Base-by-base conservation (phyloP, 495 filamentous ascomycete species). In the Neurospora discreta region DNA sequence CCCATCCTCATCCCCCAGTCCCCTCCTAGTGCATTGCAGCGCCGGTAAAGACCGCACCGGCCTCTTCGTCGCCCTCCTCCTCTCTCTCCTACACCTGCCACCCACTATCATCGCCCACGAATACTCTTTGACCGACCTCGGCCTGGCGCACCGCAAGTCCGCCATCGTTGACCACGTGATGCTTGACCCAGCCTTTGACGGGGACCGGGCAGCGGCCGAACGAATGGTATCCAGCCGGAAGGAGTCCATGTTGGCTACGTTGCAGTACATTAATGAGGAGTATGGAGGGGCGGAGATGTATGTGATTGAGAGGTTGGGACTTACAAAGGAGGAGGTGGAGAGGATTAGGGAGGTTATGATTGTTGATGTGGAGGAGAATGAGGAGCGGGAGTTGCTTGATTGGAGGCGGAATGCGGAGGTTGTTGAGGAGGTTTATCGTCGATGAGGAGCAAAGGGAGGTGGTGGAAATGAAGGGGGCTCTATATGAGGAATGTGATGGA, bases 81-180 rank as follows among this genome's bases (percentile, higher is more conserved):
- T 92, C 9, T 78, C 82, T 58, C 79, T 92, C 11, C 88, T 84
- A 68, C 87, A 88, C 33, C 84, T 89, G 0, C 72, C 81, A 0
- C 85, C 90, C 74, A 83, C 87, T 18, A 71, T 81, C n/a, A 83
- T 92, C 40, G 86, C 87, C 9, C 77, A 86, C 46, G 90, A 91
- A 77, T 92, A 91, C 77, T 82, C 82, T 58, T 80, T 92, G 16
- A 90, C 89, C 0, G 84, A 87, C 15, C 39, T 89, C 8, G 89
- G 87, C 0, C 77, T 89, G 36, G 80, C 78, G 26, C 77, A 73
- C 3, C 80, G 81, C 68, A 83, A 83, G 67, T 77, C 81, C 20
- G 74, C 78, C 40, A 82, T 88, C 58, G 75, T 88, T 36, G 70
- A 78, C 42, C 81, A 83, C 67, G 73, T 87, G 74, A 79, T 84